A percentile compares a stretch with the other conserved stretches of the same genome.
Conservation (phyloP, 257 asterid genomes). For the Capsicum baccatum region DNA sequence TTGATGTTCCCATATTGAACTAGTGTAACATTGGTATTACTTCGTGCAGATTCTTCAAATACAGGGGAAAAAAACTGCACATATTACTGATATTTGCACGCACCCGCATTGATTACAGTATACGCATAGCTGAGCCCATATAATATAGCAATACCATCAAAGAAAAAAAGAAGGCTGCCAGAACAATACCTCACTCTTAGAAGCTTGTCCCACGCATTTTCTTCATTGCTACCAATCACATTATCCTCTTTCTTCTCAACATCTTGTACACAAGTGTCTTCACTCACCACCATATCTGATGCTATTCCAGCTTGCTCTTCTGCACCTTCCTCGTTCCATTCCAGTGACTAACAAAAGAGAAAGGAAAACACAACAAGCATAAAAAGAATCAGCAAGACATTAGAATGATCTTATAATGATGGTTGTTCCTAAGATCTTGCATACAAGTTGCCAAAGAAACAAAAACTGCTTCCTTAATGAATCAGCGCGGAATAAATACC, state of each 20-base stretch:
- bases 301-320: constrained; percentile 70
- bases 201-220: constrained; percentile 97
- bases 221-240: constrained; percentile 57
- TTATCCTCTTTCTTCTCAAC: constrained; percentile 68
- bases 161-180: constrained; percentile 1
- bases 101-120: neutral
- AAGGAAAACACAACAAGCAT: constrained; percentile 27
- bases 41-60: constrained; percentile 13
- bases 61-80: neutral
- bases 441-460: constrained; percentile 8
- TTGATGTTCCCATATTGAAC: neutral
- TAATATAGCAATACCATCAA: constrained; percentile 1
- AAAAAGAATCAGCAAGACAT: neutral
- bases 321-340: constrained; percentile 87
- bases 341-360: constrained; percentile 56
- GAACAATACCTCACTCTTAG: constrained; percentile 73
- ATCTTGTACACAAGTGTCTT: constrained; percentile 53
- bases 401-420: neutral
- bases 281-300: constrained; percentile 47
- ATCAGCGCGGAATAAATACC: neutral
- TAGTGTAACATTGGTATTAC: neutral
- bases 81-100: constrained; percentile 14
- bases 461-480: neutral
- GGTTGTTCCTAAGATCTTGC: constrained; percentile 16
- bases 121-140: constrained; percentile 15